Evolutionary conservation across 768 basidiomycete genomes (phyloP), one percentile per base, ranked within the genome.

Genomic region (Trichaptum fuscoviolaceum): DNA sequence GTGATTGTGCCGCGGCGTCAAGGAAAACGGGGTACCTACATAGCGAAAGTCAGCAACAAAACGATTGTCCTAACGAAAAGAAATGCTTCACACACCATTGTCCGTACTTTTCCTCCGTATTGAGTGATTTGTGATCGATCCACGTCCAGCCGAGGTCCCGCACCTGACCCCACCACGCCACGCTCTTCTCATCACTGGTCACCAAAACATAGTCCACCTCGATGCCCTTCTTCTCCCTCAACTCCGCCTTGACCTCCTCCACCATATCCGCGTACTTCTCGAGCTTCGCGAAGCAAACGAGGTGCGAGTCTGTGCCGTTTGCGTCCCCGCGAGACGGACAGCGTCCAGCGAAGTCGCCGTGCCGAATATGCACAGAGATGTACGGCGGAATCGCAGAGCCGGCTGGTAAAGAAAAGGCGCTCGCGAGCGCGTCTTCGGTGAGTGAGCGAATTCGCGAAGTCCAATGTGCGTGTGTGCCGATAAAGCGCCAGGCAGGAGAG

Each of bases 1-100:
- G 77, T 0, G 88, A 88, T 70, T 92, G 91, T 65, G 91, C 84
- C 8, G 84, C 86, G 2, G 89, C 88, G 71, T 92, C 90, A 62
- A 92, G 81, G 63, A 92, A 75, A n/a, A 89, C 77, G 12, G 89
- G 87, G 74, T 90, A 88, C 88, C 89, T 89, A 69, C 24, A 25
- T 61, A 24, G 34, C 65, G 26, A 42, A 60, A 58, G 58, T 65
- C 63, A 60, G 42, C 64, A 58, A 35, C 24, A 58, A n/a, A n/a
- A n/a, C n/a, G n/a, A n/a, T n/a, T 24, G 4, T 18, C 30, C 30
- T 3, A 30, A 30, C 30, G 42, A 52, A 52, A 5, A 2, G 10
- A 3, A 15, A 20, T 20, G 15, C 5, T 52, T 12, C 10, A 71
- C 82, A 68, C 68, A 85, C 86, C 86, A 87, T 60, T 74, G 73